These are phyloP conservation scores for Xylaria cubensis DNA, from an alignment of 495 filamentous ascomycete species.

Conservation along the genomic window DNA sequence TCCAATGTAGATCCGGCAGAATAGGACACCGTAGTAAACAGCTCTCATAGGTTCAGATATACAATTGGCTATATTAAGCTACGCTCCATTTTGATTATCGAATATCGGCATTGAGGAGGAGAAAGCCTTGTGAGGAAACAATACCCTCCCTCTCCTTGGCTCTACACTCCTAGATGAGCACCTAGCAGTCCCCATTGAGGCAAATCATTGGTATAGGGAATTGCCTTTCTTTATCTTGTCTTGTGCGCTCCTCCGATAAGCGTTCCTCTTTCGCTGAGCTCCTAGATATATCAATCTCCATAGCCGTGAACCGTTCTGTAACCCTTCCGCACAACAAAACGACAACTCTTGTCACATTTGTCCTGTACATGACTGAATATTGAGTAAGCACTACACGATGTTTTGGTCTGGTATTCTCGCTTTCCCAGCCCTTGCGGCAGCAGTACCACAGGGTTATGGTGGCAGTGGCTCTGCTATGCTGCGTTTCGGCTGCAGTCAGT, in stretches of 20 bases:
- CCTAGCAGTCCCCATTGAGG: neutral
- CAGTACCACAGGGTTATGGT: conserved; percentile 27
- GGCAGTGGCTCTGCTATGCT: conserved; percentile 31
- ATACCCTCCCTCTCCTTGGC: neutral
- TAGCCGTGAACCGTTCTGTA: neutral
- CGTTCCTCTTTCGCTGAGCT: neutral
- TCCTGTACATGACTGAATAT: neutral
- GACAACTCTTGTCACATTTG: neutral
- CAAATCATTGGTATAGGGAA: neutral
- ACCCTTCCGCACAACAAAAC: neutral
- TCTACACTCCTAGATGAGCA: neutral
- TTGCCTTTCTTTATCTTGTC: neutral
- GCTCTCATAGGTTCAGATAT: conserved; percentile 7
- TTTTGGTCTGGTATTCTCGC: conserved; percentile 21
- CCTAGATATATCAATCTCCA: neutral
- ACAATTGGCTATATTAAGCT: conserved; percentile 3
- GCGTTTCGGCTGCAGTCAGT: conserved; percentile 37
- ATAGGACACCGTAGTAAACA: neutral
- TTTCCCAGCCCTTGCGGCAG: conserved; percentile 25
- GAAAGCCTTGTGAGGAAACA: neutral
- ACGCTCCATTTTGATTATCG: neutral
- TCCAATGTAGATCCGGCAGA: conserved; percentile 17
- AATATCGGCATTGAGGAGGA: neutral
- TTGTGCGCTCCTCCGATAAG: neutral
- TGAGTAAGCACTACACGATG: conserved; percentile 5